These are phyloP conservation scores for Zygosaccharomyces sapae DNA, from an alignment of 1,139 yeast genomes.

Conservation along the genomic window DNA sequence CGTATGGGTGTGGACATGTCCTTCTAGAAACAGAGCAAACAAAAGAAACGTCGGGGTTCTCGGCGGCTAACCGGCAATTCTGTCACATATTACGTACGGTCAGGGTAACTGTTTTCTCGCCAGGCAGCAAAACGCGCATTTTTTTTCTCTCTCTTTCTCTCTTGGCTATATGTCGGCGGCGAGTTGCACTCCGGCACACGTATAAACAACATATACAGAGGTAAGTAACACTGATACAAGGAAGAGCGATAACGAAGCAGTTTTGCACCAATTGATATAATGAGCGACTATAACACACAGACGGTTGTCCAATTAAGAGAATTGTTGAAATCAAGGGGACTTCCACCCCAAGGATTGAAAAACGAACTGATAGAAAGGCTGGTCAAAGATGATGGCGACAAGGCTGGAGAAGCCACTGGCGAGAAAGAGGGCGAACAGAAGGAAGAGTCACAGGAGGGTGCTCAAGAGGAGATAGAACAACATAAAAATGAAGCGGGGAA, in stretches of 20 bases:
- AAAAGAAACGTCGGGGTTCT: no score
- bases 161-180: slow-evolving; percentile 1
- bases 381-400: slow-evolving; percentile 36
- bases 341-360: slow-evolving; percentile 76
- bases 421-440: not conserved
- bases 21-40: no score
- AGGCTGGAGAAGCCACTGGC: slow-evolving; percentile 1
- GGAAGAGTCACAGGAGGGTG: not conserved
- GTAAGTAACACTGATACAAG: not conserved
- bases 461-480: no score
- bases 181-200: not conserved
- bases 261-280: slow-evolving; percentile 22
- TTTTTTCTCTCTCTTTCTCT: no score
- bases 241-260: not conserved
- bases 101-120: not conserved
- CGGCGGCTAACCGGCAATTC: no score
- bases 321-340: slow-evolving; percentile 59
- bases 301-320: slow-evolving; percentile 89
- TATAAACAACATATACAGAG: no score
- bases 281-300: slow-evolving; percentile 57
- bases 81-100: not conserved
- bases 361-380: slow-evolving; percentile 75
- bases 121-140: no score
- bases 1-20: no score
- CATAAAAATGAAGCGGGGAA: slow-evolving; percentile 1